Conservation (phyloP, 2,329 filamentous ascomycete species). For the Monosporascus sp. region DNA sequence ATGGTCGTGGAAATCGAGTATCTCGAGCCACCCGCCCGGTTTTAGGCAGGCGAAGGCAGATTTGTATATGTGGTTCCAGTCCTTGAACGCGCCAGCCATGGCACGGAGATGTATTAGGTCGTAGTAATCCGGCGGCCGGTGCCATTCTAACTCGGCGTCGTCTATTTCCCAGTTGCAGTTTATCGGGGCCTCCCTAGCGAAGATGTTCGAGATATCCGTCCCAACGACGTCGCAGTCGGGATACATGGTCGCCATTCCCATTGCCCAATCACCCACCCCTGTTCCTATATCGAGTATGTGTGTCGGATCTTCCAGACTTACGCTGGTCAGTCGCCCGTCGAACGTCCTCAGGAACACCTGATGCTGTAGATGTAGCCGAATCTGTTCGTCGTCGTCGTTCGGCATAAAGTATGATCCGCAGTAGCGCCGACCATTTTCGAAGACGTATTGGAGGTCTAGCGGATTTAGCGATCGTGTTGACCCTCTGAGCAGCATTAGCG, state of each 20-base stretch:
- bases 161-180: slow-evolving; percentile 58
- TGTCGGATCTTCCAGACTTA: slow-evolving; percentile 34
- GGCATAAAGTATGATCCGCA: slow-evolving; percentile 61
- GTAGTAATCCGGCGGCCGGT: slow-evolving; percentile 44
- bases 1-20: slow-evolving; percentile 48
- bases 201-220: slow-evolving; percentile 55
- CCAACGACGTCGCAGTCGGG: slow-evolving; percentile 53
- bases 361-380: slow-evolving; percentile 56
- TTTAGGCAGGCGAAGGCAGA: slow-evolving; percentile 48
- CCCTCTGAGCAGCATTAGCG: slow-evolving; percentile 17
- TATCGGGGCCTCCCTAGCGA: slow-evolving; percentile 50
- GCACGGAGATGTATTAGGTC: slow-evolving; percentile 54
- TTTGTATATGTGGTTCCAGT: slow-evolving; percentile 51
- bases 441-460: slow-evolving; percentile 48
- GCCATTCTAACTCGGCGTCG: slow-evolving; percentile 54
- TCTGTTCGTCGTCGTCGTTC: slow-evolving; percentile 61
- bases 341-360: slow-evolving; percentile 55
- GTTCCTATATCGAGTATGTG: slow-evolving; percentile 55
- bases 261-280: slow-evolving; percentile 49
- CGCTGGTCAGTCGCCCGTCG: slow-evolving; percentile 39
- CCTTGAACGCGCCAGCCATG: slow-evolving; percentile 50
- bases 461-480: slow-evolving; percentile 45
- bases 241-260: slow-evolving; percentile 48
- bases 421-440: slow-evolving; percentile 59
- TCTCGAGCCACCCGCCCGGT: slow-evolving; percentile 53